These are phyloP conservation scores for Tolypocladium endophyticum DNA, from an alignment of 2,329 filamentous ascomycete species.

Conservation along the genomic window DNA sequence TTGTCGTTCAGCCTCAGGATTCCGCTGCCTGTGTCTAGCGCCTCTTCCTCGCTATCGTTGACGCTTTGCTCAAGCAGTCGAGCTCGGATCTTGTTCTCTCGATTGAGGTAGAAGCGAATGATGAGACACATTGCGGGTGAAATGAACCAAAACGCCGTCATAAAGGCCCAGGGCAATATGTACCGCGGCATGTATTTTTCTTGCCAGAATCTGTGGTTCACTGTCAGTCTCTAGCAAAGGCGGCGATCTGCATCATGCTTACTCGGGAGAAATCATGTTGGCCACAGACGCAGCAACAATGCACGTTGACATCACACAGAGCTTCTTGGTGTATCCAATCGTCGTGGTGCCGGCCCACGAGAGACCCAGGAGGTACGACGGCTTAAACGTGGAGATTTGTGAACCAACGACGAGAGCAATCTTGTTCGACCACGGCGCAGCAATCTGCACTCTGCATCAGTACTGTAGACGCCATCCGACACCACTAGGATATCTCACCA, in stretches of 20 bases:
- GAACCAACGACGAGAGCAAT: conserved; percentile 16
- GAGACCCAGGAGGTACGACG: conserved; percentile 15
- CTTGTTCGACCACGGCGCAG: conserved; percentile 15
- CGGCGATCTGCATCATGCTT: not conserved
- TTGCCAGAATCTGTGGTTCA: conserved; percentile 10
- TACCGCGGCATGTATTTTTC: conserved; percentile 11
- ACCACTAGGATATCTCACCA: conserved; percentile 1
- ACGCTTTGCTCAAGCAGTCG: not conserved
- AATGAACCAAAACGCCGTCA: conserved; percentile 14
- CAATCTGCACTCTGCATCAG: conserved; percentile 2
- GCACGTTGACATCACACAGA: conserved; percentile 12
- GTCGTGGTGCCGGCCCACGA: conserved; percentile 15
- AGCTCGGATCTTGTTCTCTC: conserved; percentile 9
- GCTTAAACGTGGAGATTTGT: conserved; percentile 18
- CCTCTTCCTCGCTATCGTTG: conserved; percentile 6
- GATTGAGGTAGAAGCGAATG: conserved; percentile 11
- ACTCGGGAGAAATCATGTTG: conserved; percentile 18
- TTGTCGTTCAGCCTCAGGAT: conserved; percentile 7
- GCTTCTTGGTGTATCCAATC: conserved; percentile 12
- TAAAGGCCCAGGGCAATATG: conserved; percentile 11
- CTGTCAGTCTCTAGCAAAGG: not conserved
- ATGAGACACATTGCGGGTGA: conserved; percentile 13
- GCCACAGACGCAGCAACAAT: conserved; percentile 11
- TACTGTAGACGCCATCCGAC: not conserved
- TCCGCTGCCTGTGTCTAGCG: conserved; percentile 6